Evolutionary conservation across 768 basidiomycete species (phyloP).

Genomic region (Lactarius sp.): DNA sequence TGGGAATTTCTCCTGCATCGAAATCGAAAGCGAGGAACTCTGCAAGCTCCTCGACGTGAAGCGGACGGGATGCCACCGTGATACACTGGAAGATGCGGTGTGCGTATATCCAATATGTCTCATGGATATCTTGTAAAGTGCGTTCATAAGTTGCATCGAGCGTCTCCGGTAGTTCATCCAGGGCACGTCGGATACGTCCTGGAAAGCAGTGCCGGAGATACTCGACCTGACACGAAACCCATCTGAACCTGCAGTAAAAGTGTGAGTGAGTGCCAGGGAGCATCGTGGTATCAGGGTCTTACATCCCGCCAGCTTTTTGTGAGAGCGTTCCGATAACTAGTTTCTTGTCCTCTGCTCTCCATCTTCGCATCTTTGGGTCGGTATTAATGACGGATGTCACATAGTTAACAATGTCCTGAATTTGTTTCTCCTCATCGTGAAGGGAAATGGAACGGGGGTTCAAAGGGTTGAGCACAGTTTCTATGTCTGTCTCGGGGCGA

Average conservation of each 20-base stretch:
- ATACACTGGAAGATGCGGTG: background rate
- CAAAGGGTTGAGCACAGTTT: too few species aligned
- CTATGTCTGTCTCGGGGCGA: too few species aligned
- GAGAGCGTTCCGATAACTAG: too few species aligned
- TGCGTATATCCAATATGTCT: background rate
- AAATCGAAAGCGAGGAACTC: background rate
- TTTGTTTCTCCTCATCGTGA: too few species aligned
- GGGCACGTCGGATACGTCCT: background rate
- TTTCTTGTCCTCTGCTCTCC: too few species aligned
- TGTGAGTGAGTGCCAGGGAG: too few species aligned
- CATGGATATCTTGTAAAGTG: background rate
- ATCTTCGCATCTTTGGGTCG: too few species aligned
- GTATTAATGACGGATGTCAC: too few species aligned
- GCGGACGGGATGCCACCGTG: background rate
- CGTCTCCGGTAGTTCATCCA: background rate
- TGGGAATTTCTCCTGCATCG: background rate
- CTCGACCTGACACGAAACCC: background rate
- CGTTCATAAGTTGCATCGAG: background rate
- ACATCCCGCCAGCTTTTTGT: too few species aligned
- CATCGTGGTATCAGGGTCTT: too few species aligned
- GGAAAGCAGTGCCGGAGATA: background rate
- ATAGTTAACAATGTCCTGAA: too few species aligned
- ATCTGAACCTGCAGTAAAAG: background rate
- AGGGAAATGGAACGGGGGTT: too few species aligned
- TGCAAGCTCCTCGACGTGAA: background rate